These are phyloP conservation scores for Cinchona pubescens DNA, from an alignment of 257 asterid species.

Conservation along the genomic window DNA sequence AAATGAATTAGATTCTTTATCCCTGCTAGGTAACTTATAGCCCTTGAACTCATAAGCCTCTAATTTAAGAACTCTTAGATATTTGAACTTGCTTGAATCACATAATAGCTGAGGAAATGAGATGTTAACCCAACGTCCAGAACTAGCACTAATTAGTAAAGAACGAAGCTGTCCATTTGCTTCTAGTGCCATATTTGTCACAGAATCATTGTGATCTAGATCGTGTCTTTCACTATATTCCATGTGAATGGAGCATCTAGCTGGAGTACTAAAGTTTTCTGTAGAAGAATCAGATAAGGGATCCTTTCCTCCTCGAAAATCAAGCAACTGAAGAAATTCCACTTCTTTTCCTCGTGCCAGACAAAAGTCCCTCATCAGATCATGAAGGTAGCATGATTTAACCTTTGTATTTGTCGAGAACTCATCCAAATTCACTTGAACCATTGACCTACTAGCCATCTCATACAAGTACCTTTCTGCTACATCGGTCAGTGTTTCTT, in stretches of 20 bases:
- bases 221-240: background rate
- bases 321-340: background rate
- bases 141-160: background rate
- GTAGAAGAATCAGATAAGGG: background rate
- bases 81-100: background rate
- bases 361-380: background rate
- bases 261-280: background rate
- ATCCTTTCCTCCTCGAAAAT: background rate
- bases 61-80: background rate
- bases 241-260: background rate
- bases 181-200: background rate
- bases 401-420: background rate
- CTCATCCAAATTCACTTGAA: background rate
- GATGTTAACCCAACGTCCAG: rapidly evolving
- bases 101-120: background rate
- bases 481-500: background rate
- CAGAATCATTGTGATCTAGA: background rate
- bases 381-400: background rate
- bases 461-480: background rate
- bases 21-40: background rate
- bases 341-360: background rate
- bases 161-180: background rate
- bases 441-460: background rate
- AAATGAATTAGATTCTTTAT: background rate
- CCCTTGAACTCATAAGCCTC: background rate